Conservation (phyloP, 2,329 filamentous ascomycete genomes). For the Neopestalotiopsis sp. region DNA sequence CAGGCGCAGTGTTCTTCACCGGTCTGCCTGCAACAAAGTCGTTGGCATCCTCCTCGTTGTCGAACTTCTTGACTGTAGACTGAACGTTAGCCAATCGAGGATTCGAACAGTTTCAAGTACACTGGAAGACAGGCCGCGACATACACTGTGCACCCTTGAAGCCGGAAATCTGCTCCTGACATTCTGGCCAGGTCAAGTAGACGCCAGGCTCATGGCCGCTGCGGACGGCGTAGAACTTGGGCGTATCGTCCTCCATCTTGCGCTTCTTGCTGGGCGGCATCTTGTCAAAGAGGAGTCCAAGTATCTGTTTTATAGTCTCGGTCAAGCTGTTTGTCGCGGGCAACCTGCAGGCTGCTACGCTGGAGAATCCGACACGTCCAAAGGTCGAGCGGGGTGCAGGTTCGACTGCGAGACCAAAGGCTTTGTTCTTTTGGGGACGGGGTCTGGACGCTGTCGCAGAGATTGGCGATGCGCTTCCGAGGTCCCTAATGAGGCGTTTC, state of each 20-base stretch:
- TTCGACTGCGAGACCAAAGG: conserved; percentile 1
- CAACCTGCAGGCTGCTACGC: conserved; percentile 4
- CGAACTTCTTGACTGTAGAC: conserved; percentile 79
- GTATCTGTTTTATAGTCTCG: background rate
- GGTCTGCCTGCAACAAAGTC: conserved; percentile 73
- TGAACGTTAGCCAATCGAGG: background rate
- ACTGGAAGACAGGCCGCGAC: conserved; percentile 36
- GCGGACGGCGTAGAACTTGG: conserved; percentile 69
- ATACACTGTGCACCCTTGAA: conserved; percentile 71
- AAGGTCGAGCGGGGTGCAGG: conserved; percentile 11
- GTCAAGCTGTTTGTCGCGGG: background rate
- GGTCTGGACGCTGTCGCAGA: background rate
- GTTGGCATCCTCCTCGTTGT: conserved; percentile 74
- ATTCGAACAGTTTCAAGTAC: background rate
- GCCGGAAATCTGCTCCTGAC: conserved; percentile 63
- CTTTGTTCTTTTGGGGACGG: conserved; percentile 10
- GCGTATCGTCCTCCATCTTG: conserved; percentile 48
- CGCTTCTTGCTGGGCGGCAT: conserved; percentile 46
- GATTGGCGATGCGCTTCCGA: conserved; percentile 6
- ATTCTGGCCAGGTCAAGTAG: conserved; percentile 67
- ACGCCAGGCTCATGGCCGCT: conserved; percentile 62
- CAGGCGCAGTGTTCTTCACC: conserved; percentile 40
- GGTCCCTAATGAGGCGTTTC: background rate
- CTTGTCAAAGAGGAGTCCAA: conserved; percentile 10
- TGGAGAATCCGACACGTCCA: conserved; percentile 7